Conservation (phyloP, 2,329 filamentous ascomycete species). For the Tolypocladium paradoxum region DNA sequence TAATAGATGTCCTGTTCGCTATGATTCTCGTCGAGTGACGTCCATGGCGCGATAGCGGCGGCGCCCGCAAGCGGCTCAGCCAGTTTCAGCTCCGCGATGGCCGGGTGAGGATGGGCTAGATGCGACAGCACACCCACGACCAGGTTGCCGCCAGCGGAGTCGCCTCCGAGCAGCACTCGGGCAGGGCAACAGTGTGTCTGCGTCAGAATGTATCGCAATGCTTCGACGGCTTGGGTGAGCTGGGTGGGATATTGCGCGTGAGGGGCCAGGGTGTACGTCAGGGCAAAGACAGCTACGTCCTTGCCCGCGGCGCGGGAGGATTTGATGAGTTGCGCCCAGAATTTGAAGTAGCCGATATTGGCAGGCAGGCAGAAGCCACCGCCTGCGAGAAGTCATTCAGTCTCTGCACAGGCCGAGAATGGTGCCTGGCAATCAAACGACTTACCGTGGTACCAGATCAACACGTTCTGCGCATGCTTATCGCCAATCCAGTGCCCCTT, state of each 20-base stretch:
- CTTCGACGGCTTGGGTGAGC: conserved; percentile 10
- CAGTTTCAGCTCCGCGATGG: conserved; percentile 8
- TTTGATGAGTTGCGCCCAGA: conserved; percentile 6
- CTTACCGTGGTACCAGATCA: conserved; percentile 14
- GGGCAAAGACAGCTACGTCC: conserved; percentile 9
- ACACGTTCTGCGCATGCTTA: conserved; percentile 9
- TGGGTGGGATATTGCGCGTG: conserved; percentile 11
- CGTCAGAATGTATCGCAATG: conserved; percentile 8
- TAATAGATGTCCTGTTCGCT: conserved; percentile 4
- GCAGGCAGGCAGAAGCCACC: conserved; percentile 12
- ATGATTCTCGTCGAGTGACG: conserved; percentile 6
- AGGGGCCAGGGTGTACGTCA: conserved; percentile 10
- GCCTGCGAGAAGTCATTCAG: neutral
- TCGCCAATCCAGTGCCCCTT: conserved; percentile 12
- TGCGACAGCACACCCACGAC: conserved; percentile 11
- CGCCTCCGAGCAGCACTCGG: conserved; percentile 10
- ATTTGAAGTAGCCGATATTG: conserved; percentile 9
- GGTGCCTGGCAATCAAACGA: neutral
- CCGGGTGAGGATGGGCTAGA: conserved; percentile 9
- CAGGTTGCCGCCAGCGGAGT: conserved; percentile 12
- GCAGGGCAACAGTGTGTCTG: conserved; percentile 4
- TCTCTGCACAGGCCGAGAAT: neutral
- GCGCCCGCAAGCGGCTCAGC: conserved; percentile 8
- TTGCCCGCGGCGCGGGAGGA: conserved; percentile 5
- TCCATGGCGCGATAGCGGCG: conserved; percentile 9